These are phyloP conservation scores for Cyberlindnera petersonii DNA, from an alignment of 805 yeast genomes.

Conservation along the genomic window DNA sequence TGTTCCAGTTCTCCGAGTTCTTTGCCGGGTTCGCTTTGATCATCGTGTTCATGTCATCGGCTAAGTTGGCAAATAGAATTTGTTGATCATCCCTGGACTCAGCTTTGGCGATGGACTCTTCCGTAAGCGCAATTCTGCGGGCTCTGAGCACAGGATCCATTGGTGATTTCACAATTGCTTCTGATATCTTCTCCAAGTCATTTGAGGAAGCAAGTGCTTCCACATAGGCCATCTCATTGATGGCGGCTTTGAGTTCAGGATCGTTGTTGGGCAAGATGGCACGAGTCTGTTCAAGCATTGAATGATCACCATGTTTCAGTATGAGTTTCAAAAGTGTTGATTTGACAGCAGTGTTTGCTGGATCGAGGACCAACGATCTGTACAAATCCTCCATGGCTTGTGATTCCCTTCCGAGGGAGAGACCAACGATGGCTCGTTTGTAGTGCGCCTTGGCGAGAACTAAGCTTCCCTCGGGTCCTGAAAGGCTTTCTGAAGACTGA, in stretches of 20 bases:
- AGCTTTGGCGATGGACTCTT: constrained; percentile 13
- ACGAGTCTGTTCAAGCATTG: constrained; percentile 26
- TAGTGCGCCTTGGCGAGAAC: constrained; percentile 44
- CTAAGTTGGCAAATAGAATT: constrained; percentile 19
- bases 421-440: constrained; percentile 58
- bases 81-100: constrained; percentile 21
- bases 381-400: constrained; percentile 52
- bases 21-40: constrained; percentile 25
- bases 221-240: constrained; percentile 19
- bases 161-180: constrained; percentile 41
- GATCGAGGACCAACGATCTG: constrained; percentile 40
- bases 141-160: constrained; percentile 34
- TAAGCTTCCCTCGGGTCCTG: constrained; percentile 6
- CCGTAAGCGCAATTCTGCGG: constrained; percentile 31
- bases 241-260: constrained; percentile 15
- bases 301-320: constrained; percentile 49
- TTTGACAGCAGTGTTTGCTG: constrained; percentile 44
- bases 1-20: constrained; percentile 28
- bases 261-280: constrained; percentile 6
- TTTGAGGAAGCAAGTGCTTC: constrained; percentile 21
- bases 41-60: constrained; percentile 28
- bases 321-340: constrained; percentile 45
- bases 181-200: constrained; percentile 32
- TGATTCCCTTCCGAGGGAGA: constrained; percentile 50
- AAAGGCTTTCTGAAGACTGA: constrained; percentile 8